Conservation (phyloP, 768 basidiomycete genomes). For the Filobasidium floriforme region DNA sequence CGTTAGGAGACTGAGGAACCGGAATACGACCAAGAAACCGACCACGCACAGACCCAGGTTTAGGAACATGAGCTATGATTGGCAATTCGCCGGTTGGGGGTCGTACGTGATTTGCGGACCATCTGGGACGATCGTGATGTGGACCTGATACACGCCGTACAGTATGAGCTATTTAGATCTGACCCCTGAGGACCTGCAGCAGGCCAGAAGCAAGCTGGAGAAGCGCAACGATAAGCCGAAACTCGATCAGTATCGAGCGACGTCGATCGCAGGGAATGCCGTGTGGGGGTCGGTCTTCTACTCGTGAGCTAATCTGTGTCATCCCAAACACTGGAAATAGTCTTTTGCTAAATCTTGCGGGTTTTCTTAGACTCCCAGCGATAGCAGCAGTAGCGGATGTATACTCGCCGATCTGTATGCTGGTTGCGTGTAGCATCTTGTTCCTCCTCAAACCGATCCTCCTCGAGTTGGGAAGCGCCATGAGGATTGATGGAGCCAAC, state of each 20-base stretch:
- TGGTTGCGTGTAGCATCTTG: slow-evolving; percentile 56
- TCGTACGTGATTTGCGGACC: slow-evolving; percentile 3
- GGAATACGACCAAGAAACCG: slow-evolving; percentile 44
- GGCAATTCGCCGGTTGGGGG: slow-evolving; percentile 56
- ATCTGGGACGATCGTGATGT: slow-evolving; percentile 52
- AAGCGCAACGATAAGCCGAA: slow-evolving; percentile 36
- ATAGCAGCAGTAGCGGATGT: slow-evolving; percentile 57
- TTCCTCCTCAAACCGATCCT: slow-evolving; percentile 70
- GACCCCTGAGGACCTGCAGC: slow-evolving; percentile 47
- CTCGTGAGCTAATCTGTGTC: slow-evolving; percentile 49
- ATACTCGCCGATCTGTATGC: slow-evolving; percentile 65
- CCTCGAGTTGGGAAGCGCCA: slow-evolving; percentile 62
- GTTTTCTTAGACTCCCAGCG: slow-evolving; percentile 61
- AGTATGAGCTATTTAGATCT: slow-evolving; percentile 50
- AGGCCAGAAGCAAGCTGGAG: slow-evolving; percentile 44
- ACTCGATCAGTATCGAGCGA: slow-evolving; percentile 55
- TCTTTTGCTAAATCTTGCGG: slow-evolving; percentile 24
- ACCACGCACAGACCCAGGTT: slow-evolving; percentile 46
- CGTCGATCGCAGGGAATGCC: slow-evolving; percentile 53
- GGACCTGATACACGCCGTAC: slow-evolving; percentile 2
- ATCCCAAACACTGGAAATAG: neutral
- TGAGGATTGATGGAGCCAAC: slow-evolving; percentile 64
- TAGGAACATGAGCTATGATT: slow-evolving; percentile 54
- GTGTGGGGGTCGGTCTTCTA: slow-evolving; percentile 59
- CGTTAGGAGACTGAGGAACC: slow-evolving; percentile 16